These are phyloP conservation scores for Clonostachys solani DNA, from an alignment of 2,329 filamentous ascomycete genomes.

Conservation along the genomic window DNA sequence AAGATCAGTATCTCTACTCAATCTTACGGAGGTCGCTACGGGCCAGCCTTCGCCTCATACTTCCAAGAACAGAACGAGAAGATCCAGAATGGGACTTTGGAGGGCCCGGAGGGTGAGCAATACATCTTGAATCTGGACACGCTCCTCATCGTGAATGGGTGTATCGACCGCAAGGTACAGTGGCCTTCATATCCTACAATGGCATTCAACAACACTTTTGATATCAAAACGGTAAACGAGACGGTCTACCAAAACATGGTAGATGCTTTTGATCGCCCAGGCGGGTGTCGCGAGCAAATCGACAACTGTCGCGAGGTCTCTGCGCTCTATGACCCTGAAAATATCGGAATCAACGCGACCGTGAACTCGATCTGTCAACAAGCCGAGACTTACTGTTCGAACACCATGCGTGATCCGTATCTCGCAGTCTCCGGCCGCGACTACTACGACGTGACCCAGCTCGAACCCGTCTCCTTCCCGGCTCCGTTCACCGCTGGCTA, in stretches of 20 bases:
- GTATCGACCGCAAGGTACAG: slow-evolving; percentile 38
- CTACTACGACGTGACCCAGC: slow-evolving; percentile 12
- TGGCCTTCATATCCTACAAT: slow-evolving; percentile 24
- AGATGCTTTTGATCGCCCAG: slow-evolving; percentile 12
- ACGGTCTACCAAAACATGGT: slow-evolving; percentile 16
- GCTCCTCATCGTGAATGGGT: slow-evolving; percentile 53
- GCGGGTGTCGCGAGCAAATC: slow-evolving; percentile 7
- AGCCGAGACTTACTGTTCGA: slow-evolving; percentile 5
- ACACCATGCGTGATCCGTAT: slow-evolving; percentile 8
- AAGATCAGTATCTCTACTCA: slow-evolving; percentile 31
- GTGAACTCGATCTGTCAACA: slow-evolving; percentile 8
- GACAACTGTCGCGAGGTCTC: slow-evolving; percentile 10
- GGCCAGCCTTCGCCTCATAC: slow-evolving; percentile 49
- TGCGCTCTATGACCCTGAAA: slow-evolving; percentile 8
- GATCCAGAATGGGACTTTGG: slow-evolving; percentile 33
- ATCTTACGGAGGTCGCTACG: slow-evolving; percentile 56
- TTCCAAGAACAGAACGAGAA: slow-evolving; percentile 52
- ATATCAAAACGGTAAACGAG: slow-evolving; percentile 20
- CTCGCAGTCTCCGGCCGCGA: slow-evolving; percentile 6
- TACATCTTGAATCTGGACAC: slow-evolving; percentile 40
- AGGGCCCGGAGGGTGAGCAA: slow-evolving; percentile 25
- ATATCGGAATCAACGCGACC: slow-evolving; percentile 6
- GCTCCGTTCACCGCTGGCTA: slow-evolving; percentile 6
- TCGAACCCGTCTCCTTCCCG: slow-evolving; percentile 9
- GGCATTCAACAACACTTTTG: slow-evolving; percentile 24